Evolutionary conservation across 345 rosid species (phyloP).

Genomic region (Arabis alpina): DNA sequence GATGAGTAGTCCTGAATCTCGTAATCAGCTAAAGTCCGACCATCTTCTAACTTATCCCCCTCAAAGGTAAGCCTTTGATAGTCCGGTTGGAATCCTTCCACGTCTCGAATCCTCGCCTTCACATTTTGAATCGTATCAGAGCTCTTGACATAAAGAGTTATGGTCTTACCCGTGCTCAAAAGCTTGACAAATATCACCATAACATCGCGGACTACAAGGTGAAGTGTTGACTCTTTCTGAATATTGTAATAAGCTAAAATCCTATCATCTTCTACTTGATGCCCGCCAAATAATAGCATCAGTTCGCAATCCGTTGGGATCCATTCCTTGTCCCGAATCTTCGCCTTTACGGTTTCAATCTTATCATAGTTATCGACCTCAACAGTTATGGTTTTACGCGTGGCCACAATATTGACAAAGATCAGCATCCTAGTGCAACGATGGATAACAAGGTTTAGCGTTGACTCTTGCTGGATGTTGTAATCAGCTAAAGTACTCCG

Average conservation of each 20-base stretch:
- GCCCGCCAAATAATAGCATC: conserved; percentile 6
- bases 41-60: no score
- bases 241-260: conserved; percentile 24
- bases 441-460: conserved; percentile 5
- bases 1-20: no score
- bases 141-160: no score
- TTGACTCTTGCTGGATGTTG: conserved; percentile 35
- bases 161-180: no score
- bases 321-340: conserved; percentile 9
- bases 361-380: conserved; percentile 13
- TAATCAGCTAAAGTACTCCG: conserved; percentile 25
- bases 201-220: background rate
- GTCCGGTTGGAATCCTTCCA: no score
- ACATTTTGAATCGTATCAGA: no score
- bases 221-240: conserved; percentile 13
- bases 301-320: background rate
- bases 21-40: no score
- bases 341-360: background rate
- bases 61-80: no score
- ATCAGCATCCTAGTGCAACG: conserved; percentile 10
- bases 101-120: no score
- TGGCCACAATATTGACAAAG: background rate
- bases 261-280: conserved; percentile 9
- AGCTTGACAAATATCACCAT: no score
- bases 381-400: background rate